phyloP scores from a whole-genome alignment of 2,329 filamentous ascomycete genomes.

The Penicillium sp. region DNA sequence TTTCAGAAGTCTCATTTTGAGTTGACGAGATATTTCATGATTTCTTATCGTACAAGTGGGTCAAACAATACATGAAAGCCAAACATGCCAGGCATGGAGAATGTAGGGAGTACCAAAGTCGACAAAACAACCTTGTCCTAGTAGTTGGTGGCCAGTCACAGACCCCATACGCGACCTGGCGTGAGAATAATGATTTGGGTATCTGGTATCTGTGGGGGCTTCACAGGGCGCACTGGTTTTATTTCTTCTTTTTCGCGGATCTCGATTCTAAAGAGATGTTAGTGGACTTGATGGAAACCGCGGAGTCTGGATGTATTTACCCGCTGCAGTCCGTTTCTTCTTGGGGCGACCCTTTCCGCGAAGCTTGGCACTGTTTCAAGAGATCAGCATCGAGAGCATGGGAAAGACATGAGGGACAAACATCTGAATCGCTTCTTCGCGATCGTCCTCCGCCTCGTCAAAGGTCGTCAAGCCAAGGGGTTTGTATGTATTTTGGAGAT shows the following conservation, averaged over 20 bases:
- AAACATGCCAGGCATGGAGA: not conserved
- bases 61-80: not conserved
- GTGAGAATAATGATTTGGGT: not conserved
- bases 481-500: conserved; percentile 68
- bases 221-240: not conserved
- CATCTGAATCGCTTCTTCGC: conserved; percentile 64
- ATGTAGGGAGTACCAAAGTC: not conserved
- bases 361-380: conserved; percentile 59
- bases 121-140: not conserved
- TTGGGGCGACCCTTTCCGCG: conserved; percentile 86
- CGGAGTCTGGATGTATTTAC: conserved; percentile 23
- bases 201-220: not conserved
- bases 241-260: conserved; percentile 29
- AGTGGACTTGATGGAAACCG: not conserved
- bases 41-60: not conserved
- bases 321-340: conserved; percentile 69
- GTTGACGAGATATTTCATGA: not conserved
- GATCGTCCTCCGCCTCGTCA: conserved; percentile 75
- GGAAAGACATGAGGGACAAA: conserved; percentile 42
- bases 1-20: not conserved
- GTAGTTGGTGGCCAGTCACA: not conserved
- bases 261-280: conserved; percentile 20
- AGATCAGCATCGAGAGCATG: conserved; percentile 26
- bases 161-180: not conserved
- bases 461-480: conserved; percentile 64